A percentile compares a stretch with the other conserved stretches of the same genome.
phyloP scores from a whole-genome alignment of 805 yeast genomes.

The Zygotorulaspora danielsina region DNA sequence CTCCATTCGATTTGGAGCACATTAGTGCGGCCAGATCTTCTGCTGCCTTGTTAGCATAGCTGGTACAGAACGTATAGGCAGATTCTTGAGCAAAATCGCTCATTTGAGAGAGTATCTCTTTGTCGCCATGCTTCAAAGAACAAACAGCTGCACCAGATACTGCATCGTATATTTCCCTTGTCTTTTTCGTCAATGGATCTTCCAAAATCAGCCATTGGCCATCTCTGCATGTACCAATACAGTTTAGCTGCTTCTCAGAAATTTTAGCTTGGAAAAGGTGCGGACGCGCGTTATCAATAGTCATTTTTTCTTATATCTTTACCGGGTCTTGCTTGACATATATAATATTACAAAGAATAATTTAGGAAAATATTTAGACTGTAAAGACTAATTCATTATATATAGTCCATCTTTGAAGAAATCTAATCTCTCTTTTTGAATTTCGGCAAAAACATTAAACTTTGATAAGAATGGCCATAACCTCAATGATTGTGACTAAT shows the following conservation, averaged over 20 bases:
- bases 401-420: too few relatives aligned
- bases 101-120: conserved; percentile 29
- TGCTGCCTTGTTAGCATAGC: conserved; percentile 34
- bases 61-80: conserved; percentile 33
- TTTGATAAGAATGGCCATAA: too few relatives aligned
- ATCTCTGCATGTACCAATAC: conserved; percentile 6
- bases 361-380: too few relatives aligned
- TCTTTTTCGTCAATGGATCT: conserved; percentile 3
- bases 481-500: too few relatives aligned
- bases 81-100: conserved; percentile 35
- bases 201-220: conserved; percentile 6
- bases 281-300: neutral
- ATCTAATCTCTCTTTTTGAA: too few relatives aligned
- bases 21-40: conserved; percentile 40
- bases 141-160: conserved; percentile 46
- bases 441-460: too few relatives aligned
- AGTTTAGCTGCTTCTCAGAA: conserved; percentile 2
- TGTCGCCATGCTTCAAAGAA: conserved; percentile 39
- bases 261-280: conserved; percentile 3
- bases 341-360: too few relatives aligned
- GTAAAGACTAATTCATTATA: too few relatives aligned
- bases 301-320: neutral
- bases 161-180: conserved; percentile 30
- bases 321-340: too few relatives aligned
- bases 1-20: conserved; percentile 32